These are phyloP conservation scores for Phytophthora idaei DNA, from an alignment of 352 stramenopile species.

Conservation along the genomic window DNA sequence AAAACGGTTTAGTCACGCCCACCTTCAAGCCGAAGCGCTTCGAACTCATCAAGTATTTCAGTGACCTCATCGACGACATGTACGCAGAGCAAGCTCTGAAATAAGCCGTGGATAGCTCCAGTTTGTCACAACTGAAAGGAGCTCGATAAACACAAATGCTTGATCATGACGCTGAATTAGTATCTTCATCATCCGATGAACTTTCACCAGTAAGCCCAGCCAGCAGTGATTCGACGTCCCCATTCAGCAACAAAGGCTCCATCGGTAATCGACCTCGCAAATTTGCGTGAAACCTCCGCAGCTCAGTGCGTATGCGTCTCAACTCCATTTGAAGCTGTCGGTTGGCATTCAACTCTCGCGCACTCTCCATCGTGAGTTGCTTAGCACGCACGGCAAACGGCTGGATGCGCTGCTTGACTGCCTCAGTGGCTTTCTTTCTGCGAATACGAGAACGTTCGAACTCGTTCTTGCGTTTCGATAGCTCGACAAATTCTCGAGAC, in stretches of 20 bases:
- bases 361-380: conserved; percentile 58
- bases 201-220: conserved; percentile 13
- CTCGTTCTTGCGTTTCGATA: conserved; percentile 47
- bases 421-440: conserved; percentile 27
- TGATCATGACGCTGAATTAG: conserved; percentile 3
- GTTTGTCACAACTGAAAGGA: too few relatives aligned
- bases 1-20: conserved; percentile 93
- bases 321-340: conserved; percentile 66
- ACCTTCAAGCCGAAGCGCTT: conserved; percentile 97
- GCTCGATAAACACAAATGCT: conserved; percentile 9
- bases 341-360: conserved; percentile 50
- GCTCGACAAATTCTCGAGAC: conserved; percentile 38
- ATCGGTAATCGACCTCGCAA: conserved; percentile 51
- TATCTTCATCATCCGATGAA: conserved; percentile 16
- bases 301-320: conserved; percentile 36
- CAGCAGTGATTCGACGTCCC: conserved; percentile 53
- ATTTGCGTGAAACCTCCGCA: conserved; percentile 47
- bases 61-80: conserved; percentile 56
- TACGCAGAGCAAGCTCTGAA: conserved; percentile 50
- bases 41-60: conserved; percentile 60
- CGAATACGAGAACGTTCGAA: conserved; percentile 31
- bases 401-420: conserved; percentile 61
- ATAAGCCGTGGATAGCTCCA: neutral
- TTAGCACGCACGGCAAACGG: conserved; percentile 69
- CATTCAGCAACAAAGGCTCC: conserved; percentile 60